A percentile compares a stretch with the other conserved stretches of the same genome.
phyloP scores from a whole-genome alignment of 352 stramenopile genomes.

The Blastocystis sp. region DNA sequence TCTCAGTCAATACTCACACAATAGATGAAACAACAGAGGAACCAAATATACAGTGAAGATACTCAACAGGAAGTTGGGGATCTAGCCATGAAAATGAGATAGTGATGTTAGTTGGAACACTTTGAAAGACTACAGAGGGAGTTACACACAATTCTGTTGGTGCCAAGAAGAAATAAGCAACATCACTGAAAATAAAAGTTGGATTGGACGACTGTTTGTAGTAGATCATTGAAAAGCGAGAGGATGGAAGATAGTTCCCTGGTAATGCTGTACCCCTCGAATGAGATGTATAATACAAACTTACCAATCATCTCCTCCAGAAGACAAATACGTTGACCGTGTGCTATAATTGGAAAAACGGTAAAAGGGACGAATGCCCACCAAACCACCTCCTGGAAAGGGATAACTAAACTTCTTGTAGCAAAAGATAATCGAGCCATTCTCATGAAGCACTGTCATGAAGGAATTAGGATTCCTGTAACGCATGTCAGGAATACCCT shows the following conservation, averaged over 20 bases:
- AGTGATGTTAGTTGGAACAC: neutral
- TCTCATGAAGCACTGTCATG: neutral
- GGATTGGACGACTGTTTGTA: neutral
- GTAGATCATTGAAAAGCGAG: neutral
- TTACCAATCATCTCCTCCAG: neutral
- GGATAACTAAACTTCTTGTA: neutral
- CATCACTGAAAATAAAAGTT: neutral
- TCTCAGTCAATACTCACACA: neutral
- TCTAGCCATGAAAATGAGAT: neutral
- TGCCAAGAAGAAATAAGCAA: slow-evolving; percentile 8
- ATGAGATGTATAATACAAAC: neutral
- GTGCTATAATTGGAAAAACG: neutral
- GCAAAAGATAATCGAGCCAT: neutral
- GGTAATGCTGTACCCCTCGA: neutral
- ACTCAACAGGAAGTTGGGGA: neutral
- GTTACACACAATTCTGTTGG: slow-evolving; percentile 35
- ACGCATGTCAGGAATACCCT: neutral
- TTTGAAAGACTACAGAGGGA: neutral
- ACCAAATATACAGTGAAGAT: slow-evolving; percentile 5
- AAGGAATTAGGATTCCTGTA: neutral
- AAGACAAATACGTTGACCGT: neutral
- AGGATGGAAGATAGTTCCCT: neutral
- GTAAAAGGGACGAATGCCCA: slow-evolving; percentile 41
- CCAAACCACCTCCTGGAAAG: neutral
- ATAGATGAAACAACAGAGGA: neutral